Base-by-base conservation (phyloP, 1,284 basidiomycete species). In the Austropuccinia psidii region DNA sequence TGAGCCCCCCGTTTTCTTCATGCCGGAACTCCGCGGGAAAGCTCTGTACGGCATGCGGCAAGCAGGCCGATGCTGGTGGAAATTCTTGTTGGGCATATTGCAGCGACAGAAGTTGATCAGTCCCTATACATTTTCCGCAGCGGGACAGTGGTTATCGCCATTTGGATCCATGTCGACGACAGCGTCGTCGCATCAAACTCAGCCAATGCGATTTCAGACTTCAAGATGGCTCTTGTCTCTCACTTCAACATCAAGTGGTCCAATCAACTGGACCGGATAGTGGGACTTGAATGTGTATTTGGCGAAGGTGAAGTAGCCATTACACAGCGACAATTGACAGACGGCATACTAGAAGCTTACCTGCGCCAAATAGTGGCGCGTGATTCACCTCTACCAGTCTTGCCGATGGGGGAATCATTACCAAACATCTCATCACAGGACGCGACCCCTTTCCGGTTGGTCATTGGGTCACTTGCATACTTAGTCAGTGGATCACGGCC, bases 1-100 rank as follows among this genome's bases (percentile, higher is more conserved):
- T 15, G 19, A 9, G 50, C 7, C 21, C 21, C 45, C 33, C 2
- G 7, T 24, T 5, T n/a, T 27, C 19, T 31, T 49, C 27, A 4
- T 4, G 2, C 43, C 4, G 21, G 17, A 27, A 33, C 13, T 2
- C 5, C n/a, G 15, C 9, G 62, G 43, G 35, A 66, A 66, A 27
- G 62, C 31, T 1, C 27, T 33, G 21, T 52, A 66, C 33, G 62
- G 62, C 8, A 66, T 47, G 13, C 15, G n/a, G 19, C 43, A 50
- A 31, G 62, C 62, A 15, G 43, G 4, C 17, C 13, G 33, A 19
- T 66, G 45, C 29, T 66, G 62, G 62, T 66, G 47, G 62, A 43
- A 69, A 35, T 43, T 41, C 24, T 58, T 69, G 5, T 15, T 29
- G 4, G 4, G 41, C 13, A 62, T 13, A 5, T 21, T 62, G 8